phyloP scores from a whole-genome alignment of 331 rosid genomes.

The Phaseolus coccineus region DNA sequence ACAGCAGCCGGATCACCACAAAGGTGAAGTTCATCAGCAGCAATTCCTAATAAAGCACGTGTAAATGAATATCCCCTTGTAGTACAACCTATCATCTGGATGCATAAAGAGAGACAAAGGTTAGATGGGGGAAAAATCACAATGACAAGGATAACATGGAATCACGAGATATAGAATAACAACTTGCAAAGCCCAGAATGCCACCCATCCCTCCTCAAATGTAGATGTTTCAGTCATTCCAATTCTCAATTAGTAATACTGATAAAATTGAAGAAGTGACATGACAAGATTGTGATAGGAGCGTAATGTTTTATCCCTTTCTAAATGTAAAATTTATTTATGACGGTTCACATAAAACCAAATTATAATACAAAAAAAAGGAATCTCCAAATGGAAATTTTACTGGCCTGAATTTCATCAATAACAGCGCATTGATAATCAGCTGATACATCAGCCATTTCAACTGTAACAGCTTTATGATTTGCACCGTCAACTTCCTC shows the following conservation, averaged over 20 bases:
- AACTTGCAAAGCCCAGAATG: constrained; percentile 24
- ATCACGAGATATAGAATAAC: constrained; percentile 9
- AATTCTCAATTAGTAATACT: constrained; percentile 5
- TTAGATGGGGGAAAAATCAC: constrained; percentile 14
- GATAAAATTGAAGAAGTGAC: constrained; percentile 17
- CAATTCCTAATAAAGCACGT: constrained; percentile 89
- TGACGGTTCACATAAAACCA: constrained; percentile 31
- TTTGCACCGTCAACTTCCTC: constrained; percentile 88
- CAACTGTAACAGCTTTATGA: constrained; percentile 93
- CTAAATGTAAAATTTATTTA: constrained; percentile 35
- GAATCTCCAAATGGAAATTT: constrained; percentile 43
- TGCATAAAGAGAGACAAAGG: constrained; percentile 26
- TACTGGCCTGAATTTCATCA: constrained; percentile 95
- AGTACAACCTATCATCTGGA: constrained; percentile 93
- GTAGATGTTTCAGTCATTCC: constrained; percentile 37
- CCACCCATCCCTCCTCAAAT: not conserved
- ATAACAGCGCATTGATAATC: constrained; percentile 78
- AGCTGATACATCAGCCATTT: constrained; percentile 90
- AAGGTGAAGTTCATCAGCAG: constrained; percentile 94
- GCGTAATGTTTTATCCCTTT: not conserved
- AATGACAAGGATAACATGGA: constrained; percentile 26
- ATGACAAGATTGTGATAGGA: constrained; percentile 13
- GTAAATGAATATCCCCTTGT: constrained; percentile 88
- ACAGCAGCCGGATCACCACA: constrained; percentile 95
- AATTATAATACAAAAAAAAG: constrained; percentile 11